Evolutionary conservation across 2,329 filamentous ascomycete species (phyloP).

Genomic region (Penicillium verrucosum): DNA sequence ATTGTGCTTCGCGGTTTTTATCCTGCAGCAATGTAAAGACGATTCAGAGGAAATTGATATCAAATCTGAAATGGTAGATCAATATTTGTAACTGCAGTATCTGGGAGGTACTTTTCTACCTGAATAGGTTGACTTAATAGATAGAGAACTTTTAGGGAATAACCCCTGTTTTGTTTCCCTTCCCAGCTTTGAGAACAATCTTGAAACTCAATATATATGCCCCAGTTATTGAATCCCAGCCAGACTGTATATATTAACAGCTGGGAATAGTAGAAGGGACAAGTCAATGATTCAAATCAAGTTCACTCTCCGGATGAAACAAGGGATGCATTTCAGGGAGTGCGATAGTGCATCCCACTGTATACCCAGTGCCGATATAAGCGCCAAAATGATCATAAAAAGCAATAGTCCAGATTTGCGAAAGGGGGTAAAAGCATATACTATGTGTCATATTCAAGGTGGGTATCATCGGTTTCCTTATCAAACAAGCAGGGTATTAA

Average conservation of each 20-base stretch:
- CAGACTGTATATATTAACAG: not conserved
- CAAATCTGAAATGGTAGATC: not conserved
- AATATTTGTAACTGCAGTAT: not conserved
- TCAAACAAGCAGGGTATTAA: slow-evolving; percentile 19
- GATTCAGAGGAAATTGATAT: not conserved
- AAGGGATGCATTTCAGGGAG: slow-evolving; percentile 22
- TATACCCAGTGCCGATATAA: slow-evolving; percentile 17
- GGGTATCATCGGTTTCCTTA: slow-evolving; percentile 9
- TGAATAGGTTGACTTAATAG: not conserved
- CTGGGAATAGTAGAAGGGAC: slow-evolving; percentile 12
- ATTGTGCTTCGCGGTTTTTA: not conserved
- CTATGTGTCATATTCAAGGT: slow-evolving; percentile 1
- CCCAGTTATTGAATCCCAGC: slow-evolving; percentile 4
- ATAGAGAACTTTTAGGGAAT: not conserved
- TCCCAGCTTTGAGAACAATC: not conserved
- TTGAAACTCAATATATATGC: not conserved
- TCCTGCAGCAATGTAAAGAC: not conserved
- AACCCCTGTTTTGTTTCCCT: not conserved
- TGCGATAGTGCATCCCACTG: slow-evolving; percentile 22
- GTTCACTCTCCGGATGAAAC: slow-evolving; percentile 27
- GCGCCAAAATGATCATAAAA: not conserved
- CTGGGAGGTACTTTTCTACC: not conserved
- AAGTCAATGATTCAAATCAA: not conserved
- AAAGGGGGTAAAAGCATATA: not conserved
- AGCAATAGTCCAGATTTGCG: not conserved